A percentile compares a stretch with the other conserved stretches of the same genome.
Evolutionary conservation across 2,329 filamentous ascomycete species (phyloP).

Genomic region (Dendryphion nanum): DNA sequence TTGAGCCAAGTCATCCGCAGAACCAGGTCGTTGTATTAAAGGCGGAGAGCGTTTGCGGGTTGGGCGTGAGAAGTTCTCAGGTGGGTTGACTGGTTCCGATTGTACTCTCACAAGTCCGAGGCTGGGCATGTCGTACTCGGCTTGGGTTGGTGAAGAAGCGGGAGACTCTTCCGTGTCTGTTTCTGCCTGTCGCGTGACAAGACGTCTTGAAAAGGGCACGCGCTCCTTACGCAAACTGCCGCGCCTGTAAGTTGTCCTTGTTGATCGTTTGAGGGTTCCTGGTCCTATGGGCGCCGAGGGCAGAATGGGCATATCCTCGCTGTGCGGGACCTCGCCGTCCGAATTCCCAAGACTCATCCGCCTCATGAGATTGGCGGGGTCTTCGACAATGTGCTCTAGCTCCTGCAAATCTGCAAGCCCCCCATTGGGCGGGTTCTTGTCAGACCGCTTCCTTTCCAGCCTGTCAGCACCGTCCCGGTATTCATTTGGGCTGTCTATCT

Average conservation of each 20-base stretch:
- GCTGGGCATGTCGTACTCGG: slow-evolving; percentile 34
- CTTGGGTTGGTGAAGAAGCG: slow-evolving; percentile 49
- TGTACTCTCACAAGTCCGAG: slow-evolving; percentile 62
- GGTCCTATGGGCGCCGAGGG: slow-evolving; percentile 71
- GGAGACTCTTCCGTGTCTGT: slow-evolving; percentile 56
- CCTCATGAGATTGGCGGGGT: slow-evolving; percentile 70
- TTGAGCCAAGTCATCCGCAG: slow-evolving; percentile 22
- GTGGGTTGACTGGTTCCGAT: slow-evolving; percentile 62
- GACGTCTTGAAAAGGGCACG: slow-evolving; percentile 71
- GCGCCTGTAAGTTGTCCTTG: slow-evolving; percentile 84
- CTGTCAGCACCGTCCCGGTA: slow-evolving; percentile 84
- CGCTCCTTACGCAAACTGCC: slow-evolving; percentile 81
- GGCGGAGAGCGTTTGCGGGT: slow-evolving; percentile 27
- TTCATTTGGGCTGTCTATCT: slow-evolving; percentile 75
- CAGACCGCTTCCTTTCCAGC: slow-evolving; percentile 70
- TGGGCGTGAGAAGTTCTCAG: slow-evolving; percentile 63
- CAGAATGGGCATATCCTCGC: slow-evolving; percentile 82
- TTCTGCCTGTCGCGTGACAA: slow-evolving; percentile 61
- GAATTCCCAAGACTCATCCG: slow-evolving; percentile 60
- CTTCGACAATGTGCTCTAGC: slow-evolving; percentile 78
- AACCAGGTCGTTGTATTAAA: slow-evolving; percentile 17
- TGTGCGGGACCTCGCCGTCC: slow-evolving; percentile 36
- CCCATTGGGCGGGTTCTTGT: slow-evolving; percentile 46
- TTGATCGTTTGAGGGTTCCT: slow-evolving; percentile 82
- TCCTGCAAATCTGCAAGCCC: slow-evolving; percentile 58